Percentiles rank a stretch among this genome's conserved stretches.
phyloP scores from a whole-genome alignment of 2,329 filamentous ascomycete genomes.

The Neospermospora avenae region DNA sequence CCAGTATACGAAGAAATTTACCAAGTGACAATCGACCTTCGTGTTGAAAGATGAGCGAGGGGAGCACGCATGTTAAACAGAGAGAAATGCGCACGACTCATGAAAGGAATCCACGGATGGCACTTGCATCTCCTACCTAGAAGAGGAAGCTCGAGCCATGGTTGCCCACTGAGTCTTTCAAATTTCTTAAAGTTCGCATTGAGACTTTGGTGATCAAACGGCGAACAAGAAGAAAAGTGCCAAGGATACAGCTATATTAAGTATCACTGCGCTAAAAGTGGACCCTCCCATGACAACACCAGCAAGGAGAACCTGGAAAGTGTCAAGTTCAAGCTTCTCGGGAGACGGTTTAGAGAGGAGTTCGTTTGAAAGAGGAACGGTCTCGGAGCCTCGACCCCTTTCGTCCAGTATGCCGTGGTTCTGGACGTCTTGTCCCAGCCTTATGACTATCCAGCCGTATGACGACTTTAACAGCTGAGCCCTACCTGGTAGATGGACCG shows the following conservation, averaged over 20 bases:
- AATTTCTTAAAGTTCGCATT: conserved; percentile 8
- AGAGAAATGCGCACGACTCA: conserved; percentile 12
- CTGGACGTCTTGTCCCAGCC: not conserved
- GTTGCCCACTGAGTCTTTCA: not conserved
- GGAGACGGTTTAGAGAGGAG: conserved; percentile 1
- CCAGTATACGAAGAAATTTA: not conserved
- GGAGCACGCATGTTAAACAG: conserved; percentile 9
- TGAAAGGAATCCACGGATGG: conserved; percentile 18
- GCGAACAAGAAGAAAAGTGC: conserved; percentile 5
- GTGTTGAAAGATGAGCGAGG: not conserved
- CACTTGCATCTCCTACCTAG: conserved; percentile 12
- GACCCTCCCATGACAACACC: conserved; percentile 5
- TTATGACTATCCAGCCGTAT: not conserved
- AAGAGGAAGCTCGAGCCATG: conserved; percentile 14
- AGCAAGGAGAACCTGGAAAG: not conserved
- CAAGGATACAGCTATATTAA: conserved; percentile 17
- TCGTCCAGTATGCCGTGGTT: not conserved
- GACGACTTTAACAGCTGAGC: not conserved
- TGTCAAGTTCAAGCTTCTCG: not conserved
- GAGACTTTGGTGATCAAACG: conserved; percentile 18
- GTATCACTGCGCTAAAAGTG: conserved; percentile 12
- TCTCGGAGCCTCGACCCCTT: not conserved
- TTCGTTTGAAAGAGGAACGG: not conserved
- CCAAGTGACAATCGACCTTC: not conserved
- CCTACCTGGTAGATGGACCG: not conserved